phyloP scores from a whole-genome alignment of 108 stramenopile genomes.

The Fragilariopsis cylindrus region DNA sequence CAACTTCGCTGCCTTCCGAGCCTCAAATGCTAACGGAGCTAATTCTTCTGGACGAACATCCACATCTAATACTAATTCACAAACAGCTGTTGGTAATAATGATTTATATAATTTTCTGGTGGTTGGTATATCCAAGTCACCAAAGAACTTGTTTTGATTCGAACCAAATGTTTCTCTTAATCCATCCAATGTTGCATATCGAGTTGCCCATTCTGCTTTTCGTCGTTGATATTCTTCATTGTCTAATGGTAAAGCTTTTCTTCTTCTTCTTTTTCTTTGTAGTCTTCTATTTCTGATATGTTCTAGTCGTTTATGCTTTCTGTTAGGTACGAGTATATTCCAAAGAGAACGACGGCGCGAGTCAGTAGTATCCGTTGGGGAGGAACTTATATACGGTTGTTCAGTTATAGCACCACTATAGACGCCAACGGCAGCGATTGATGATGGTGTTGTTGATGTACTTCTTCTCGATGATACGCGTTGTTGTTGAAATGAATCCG shows the following conservation, averaged over 20 bases:
- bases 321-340: neutral
- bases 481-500: conserved; percentile 9
- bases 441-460: neutral
- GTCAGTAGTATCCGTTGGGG: neutral
- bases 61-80: conserved; percentile 56
- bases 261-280: neutral
- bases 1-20: conserved; percentile 89
- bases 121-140: conserved; percentile 76
- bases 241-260: neutral
- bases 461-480: neutral
- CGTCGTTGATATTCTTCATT: conserved; percentile 61
- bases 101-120: conserved; percentile 83
- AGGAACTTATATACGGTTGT: too few relatives aligned
- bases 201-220: conserved; percentile 73
- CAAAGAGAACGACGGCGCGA: neutral
- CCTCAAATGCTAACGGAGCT: conserved; percentile 90
- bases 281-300: neutral
- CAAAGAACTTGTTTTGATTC: conserved; percentile 85
- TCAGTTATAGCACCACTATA: neutral
- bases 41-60: conserved; percentile 71
- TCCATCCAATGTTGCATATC: conserved; percentile 73
- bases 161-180: conserved; percentile 75
- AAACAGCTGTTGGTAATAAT: conserved; percentile 74
- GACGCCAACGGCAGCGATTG: neutral
- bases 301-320: neutral